Percentiles rank a stretch among this genome's conserved stretches.
Conservation (phyloP, 495 filamentous ascomycete species). For the Aspergillus affinis region DNA sequence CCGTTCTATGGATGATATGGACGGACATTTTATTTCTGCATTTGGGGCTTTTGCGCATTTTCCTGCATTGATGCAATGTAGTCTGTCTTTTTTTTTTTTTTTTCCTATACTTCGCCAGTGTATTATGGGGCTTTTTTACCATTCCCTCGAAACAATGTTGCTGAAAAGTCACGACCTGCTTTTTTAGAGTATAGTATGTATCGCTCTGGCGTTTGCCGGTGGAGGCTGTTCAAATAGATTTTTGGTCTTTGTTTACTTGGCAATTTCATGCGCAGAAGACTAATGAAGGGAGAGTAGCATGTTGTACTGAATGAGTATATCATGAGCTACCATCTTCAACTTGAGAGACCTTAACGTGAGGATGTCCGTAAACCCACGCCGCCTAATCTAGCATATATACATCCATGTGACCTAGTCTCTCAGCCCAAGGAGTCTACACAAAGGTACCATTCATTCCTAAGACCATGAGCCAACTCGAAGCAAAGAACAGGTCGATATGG, state of each 20-base stretch:
- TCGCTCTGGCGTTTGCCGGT: not conserved
- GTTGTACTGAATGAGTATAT: too few relatives aligned
- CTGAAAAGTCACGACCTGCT: not conserved
- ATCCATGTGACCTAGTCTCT: too few relatives aligned
- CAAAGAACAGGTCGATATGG: too few relatives aligned
- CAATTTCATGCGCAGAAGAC: not conserved
- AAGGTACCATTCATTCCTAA: too few relatives aligned
- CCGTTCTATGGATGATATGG: not conserved
- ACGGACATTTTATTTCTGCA: not conserved
- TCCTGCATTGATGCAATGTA: not conserved
- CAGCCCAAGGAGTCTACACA: too few relatives aligned
- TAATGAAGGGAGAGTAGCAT: too few relatives aligned
- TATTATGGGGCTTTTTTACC: not conserved
- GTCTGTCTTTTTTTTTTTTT: too few relatives aligned
- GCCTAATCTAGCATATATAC: too few relatives aligned
- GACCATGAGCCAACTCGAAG: too few relatives aligned
- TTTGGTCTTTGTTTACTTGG: not conserved
- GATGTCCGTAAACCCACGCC: too few relatives aligned
- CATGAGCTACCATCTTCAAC: too few relatives aligned
- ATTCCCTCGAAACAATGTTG: not conserved
- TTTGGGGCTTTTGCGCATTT: not conserved
- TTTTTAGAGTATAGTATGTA: not conserved
- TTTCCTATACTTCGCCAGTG: not conserved
- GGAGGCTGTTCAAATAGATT: not conserved
- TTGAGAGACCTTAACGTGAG: too few relatives aligned